Percentiles rank a stretch among this genome's conserved stretches.
Evolutionary conservation across 2,329 filamentous ascomycete genomes (phyloP).

Genomic region (Aspergillus brasiliensis): DNA sequence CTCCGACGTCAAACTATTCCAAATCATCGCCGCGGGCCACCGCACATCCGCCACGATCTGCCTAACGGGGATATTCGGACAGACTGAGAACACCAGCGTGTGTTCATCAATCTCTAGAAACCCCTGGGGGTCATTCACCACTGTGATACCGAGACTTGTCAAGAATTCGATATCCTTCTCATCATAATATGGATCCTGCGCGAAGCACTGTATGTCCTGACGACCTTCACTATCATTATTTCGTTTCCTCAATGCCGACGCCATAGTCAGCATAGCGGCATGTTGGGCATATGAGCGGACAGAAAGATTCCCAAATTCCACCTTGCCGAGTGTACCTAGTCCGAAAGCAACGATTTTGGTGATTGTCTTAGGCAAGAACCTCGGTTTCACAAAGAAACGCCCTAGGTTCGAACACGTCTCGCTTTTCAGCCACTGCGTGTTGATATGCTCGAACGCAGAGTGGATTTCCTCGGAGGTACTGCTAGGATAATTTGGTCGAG

Average conservation of each 20-base stretch:
- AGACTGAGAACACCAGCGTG: conserved; percentile 41
- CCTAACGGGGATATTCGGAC: conserved; percentile 37
- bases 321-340: conserved; percentile 21
- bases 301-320: conserved; percentile 5
- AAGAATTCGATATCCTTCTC: conserved; percentile 22
- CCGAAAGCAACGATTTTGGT: conserved; percentile 30
- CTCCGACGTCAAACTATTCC: conserved; percentile 23
- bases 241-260: conserved; percentile 15
- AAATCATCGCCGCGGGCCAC: conserved; percentile 36
- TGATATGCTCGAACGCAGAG: conserved; percentile 12
- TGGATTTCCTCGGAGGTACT: conserved; percentile 10
- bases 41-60: conserved; percentile 45
- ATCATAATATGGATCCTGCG: conserved; percentile 33
- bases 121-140: conserved; percentile 34
- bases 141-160: conserved; percentile 18
- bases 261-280: conserved; percentile 27
- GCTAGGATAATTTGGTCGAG: background rate
- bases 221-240: background rate
- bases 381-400: conserved; percentile 12
- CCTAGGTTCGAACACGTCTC: conserved; percentile 19
- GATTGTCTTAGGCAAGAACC: conserved; percentile 9
- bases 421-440: conserved; percentile 25
- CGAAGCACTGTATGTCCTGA: conserved; percentile 23
- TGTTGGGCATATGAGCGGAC: conserved; percentile 26
- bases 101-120: conserved; percentile 42